Percentiles rank a stretch among this genome's conserved stretches.
Evolutionary conservation across 2,329 filamentous ascomycete species (phyloP).

Genomic region (Fusarium mangiferae): DNA sequence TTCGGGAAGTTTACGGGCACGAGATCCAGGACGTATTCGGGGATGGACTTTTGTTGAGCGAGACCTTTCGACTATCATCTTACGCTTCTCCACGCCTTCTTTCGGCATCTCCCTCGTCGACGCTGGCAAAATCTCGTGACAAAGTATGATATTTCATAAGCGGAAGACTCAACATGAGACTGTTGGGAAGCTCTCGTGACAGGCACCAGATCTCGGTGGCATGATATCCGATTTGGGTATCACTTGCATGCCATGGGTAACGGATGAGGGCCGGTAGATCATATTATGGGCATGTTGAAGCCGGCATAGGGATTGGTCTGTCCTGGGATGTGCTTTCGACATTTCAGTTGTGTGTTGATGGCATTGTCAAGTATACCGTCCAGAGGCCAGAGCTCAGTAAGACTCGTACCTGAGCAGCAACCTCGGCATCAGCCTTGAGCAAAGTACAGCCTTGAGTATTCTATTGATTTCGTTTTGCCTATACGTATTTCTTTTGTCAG

Average conservation of each 20-base stretch:
- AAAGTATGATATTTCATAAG: background rate
- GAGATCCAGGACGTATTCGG: background rate
- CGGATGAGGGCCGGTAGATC: background rate
- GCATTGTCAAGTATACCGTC: background rate
- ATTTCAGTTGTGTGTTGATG: background rate
- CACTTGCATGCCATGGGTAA: background rate
- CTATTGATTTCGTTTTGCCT: background rate
- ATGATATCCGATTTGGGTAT: slow-evolving; percentile 2
- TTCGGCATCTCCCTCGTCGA: background rate
- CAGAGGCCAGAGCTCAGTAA: background rate
- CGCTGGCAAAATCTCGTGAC: background rate
- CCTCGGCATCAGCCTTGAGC: background rate
- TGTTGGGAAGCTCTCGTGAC: slow-evolving; percentile 8
- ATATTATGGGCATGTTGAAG: background rate
- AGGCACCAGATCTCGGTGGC: background rate
- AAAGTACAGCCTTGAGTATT: background rate
- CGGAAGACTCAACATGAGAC: background rate
- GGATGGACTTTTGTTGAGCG: background rate
- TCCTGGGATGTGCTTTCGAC: background rate
- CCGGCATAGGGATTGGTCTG: background rate
- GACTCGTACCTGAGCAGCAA: background rate
- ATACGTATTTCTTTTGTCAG: background rate
- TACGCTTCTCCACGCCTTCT: slow-evolving; percentile 4
- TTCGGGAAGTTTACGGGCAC: background rate
- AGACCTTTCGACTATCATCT: background rate